phyloP scores from a whole-genome alignment of 257 asterid species.

The Solanum medicagineum region DNA sequence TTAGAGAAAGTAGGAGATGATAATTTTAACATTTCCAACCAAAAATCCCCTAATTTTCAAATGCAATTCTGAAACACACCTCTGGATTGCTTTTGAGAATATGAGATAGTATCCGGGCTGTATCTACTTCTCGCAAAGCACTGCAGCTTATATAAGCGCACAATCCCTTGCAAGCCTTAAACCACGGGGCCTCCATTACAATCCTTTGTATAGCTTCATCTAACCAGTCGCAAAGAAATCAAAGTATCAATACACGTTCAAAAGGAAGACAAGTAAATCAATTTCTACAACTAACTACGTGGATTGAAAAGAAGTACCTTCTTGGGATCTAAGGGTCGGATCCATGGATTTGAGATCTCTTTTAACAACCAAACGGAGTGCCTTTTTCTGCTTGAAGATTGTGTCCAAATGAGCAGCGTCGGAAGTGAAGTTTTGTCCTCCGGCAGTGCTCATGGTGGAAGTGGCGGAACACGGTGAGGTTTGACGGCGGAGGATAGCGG shows the following conservation, averaged over 20 bases:
- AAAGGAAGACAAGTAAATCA: neutral
- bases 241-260: neutral
- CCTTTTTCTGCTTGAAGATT: conserved; percentile 61
- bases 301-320: conserved; percentile 23
- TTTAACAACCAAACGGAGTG: conserved; percentile 49
- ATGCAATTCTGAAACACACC: conserved; percentile 20
- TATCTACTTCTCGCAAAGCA: conserved; percentile 88
- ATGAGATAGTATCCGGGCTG: conserved; percentile 42
- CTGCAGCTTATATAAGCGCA: conserved; percentile 88
- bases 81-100: conserved; percentile 28
- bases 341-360: conserved; percentile 83
- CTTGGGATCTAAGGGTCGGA: conserved; percentile 52
- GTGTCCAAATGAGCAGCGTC: conserved; percentile 26
- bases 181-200: conserved; percentile 89
- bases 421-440: neutral
- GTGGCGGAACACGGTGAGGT: conserved; percentile 6
- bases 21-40: no score
- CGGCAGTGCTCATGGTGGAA: conserved; percentile 42
- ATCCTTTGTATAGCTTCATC: conserved; percentile 72
- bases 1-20: no score
- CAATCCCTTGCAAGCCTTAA: conserved; percentile 59
- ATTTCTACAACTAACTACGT: neutral
- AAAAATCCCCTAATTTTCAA: neutral
- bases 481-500: neutral
- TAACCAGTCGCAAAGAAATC: conserved; percentile 6